Base-by-base conservation (phyloP, 768 basidiomycete genomes). In the Tulasnella sp. region DNA sequence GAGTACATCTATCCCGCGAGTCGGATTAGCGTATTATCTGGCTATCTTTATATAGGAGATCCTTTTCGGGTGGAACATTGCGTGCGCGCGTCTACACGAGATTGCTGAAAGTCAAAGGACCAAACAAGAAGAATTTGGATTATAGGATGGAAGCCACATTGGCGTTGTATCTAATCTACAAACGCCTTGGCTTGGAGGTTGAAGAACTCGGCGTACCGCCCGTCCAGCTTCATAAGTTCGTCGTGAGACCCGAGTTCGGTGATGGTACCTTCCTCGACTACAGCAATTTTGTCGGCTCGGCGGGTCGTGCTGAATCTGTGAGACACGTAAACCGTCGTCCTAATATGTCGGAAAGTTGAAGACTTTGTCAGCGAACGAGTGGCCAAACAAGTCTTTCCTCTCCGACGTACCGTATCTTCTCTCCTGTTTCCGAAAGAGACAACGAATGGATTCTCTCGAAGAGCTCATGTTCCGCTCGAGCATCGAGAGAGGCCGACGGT, bases 231-330 rank as follows among this genome's bases (percentile, higher is more conserved):
- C 84, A 85, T 85, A 46, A 85, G 76, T 58, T 84, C 81, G 20
- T 72, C 76, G 74, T 85, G 84, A 24, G 84, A 78, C 0, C 84
- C 84, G 24, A 83, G 54, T 64, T 85, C 84, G 4, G 80, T 48
- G 42, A 85, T 84, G 2, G 83, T 83, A 18, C 83, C 83, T 42
- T 83, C 75, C 46, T 83, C 82, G 42, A 83, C 80, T 20, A 83
- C 77, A 28, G 82, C 83, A 48, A 83, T 78, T 77, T 94, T 94
- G 87, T 96, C 93, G 82, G 94, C 94, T 54, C 93, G 90, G 4
- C 93, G 92, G 24, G 94, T 93, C 60, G 92, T 93, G 41, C 92
- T 91, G 80, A 96, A 89, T 81, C 93, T 90, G 86, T 96, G 94
- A 7, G 94, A 95, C 83, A 96, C 93, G 86, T 93, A 95, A 48